Conservation (phyloP, 441 rosid species). For the Pelargonium fulgidum region DNA sequence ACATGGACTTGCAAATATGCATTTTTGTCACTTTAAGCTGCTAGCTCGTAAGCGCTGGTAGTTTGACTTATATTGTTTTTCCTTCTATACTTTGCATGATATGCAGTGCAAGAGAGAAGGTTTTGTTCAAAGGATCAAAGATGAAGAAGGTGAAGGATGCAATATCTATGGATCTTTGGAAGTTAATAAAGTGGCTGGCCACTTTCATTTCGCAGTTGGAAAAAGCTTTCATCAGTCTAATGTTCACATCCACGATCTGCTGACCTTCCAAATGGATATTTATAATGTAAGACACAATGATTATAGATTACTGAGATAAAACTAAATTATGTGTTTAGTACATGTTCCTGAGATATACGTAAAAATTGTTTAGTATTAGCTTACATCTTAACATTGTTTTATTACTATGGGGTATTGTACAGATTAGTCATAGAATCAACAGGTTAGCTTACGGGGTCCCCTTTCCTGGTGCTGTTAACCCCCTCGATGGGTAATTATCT, state of each 20-base stretch:
- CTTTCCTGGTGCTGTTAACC: conserved; percentile 87
- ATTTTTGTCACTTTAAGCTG: no score
- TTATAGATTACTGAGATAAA: conserved; percentile 5
- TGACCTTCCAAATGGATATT: conserved; percentile 73
- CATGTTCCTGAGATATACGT: neutral
- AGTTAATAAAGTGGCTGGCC: conserved; percentile 92
- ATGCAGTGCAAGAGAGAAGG: conserved; percentile 91
- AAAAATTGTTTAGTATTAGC: neutral
- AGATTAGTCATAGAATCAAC: conserved; percentile 86
- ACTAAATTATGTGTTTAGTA: conserved; percentile 12
- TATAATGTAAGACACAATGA: conserved; percentile 53
- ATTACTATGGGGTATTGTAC: conserved; percentile 15
- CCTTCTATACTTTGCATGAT: neutral
- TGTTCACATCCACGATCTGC: conserved; percentile 78
- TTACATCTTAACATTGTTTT: no score
- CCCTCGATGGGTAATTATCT: conserved; percentile 70
- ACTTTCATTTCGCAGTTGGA: conserved; percentile 96
- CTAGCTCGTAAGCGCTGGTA: no score
- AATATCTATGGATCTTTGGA: conserved; percentile 82
- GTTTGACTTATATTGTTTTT: conserved; percentile 13
- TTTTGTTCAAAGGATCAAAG: conserved; percentile 72
- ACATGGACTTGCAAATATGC: no score
- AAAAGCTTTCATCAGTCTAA: conserved; percentile 92
- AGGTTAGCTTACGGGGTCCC: conserved; percentile 71
- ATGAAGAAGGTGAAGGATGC: conserved; percentile 98